These are phyloP conservation scores for Auriscalpium orientale DNA, from an alignment of 768 basidiomycete species.

Conservation along the genomic window DNA sequence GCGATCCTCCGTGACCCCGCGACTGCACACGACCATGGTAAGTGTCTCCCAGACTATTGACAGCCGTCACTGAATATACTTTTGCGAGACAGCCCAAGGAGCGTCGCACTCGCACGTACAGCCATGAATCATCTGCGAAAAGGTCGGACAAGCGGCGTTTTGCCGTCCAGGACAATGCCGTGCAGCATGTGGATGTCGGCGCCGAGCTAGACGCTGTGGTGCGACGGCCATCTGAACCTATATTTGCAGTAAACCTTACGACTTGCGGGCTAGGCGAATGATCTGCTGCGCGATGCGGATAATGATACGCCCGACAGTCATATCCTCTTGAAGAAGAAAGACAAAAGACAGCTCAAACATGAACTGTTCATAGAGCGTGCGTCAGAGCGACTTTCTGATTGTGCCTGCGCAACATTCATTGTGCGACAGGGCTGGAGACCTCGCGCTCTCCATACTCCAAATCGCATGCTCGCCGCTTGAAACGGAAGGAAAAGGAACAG, in stretches of 20 bases:
- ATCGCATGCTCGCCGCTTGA: conserved; percentile 62
- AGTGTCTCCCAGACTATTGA: background rate
- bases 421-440: conserved; percentile 39
- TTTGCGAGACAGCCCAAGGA: conserved; percentile 23
- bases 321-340: conserved; percentile 46
- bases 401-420: background rate
- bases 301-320: conserved; percentile 11
- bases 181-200: conserved; percentile 42
- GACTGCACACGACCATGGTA: background rate
- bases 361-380: conserved; percentile 63
- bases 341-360: conserved; percentile 56
- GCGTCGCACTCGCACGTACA: conserved; percentile 34
- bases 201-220: conserved; percentile 35
- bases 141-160: conserved; percentile 39
- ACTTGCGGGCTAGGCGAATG: background rate
- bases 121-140: conserved; percentile 43
- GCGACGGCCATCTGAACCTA: conserved; percentile 1
- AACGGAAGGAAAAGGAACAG: conserved; percentile 51
- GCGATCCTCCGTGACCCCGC: too few species aligned
- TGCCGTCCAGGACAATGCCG: conserved; percentile 40
- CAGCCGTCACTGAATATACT: too few species aligned
- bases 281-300: conserved; percentile 6
- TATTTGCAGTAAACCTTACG: too few species aligned
- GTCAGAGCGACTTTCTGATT: conserved; percentile 7
- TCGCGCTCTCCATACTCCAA: conserved; percentile 56